A percentile compares a stretch with the other conserved stretches of the same genome.
phyloP scores from a whole-genome alignment of 805 yeast species.

The Candida insectalens region DNA sequence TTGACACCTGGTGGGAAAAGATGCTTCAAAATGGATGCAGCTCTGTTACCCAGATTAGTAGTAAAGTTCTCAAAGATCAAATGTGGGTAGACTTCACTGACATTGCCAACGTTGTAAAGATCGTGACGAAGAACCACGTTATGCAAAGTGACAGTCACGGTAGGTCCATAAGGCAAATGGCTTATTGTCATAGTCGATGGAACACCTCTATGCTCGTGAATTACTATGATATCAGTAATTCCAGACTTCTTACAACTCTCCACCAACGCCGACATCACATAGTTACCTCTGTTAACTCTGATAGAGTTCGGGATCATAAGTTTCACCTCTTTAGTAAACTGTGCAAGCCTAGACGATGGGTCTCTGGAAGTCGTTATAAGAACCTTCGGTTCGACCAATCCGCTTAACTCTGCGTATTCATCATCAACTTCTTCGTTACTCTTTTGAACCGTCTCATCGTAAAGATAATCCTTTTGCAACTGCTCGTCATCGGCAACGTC shows the following conservation, averaged over 20 bases:
- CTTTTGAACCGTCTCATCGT: slow-evolving; percentile 67
- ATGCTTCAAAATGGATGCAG: slow-evolving; percentile 72
- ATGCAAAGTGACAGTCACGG: slow-evolving; percentile 88
- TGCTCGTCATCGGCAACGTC: slow-evolving; percentile 83
- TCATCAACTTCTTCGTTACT: slow-evolving; percentile 54
- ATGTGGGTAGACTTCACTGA: slow-evolving; percentile 90
- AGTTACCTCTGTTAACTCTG: slow-evolving; percentile 87
- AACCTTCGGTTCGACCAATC: slow-evolving; percentile 81
- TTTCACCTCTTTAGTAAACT: slow-evolving; percentile 88
- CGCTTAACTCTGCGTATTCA: slow-evolving; percentile 82
- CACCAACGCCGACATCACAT: slow-evolving; percentile 75
- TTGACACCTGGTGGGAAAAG: slow-evolving; percentile 96
- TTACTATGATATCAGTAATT: slow-evolving; percentile 72
- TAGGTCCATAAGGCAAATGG: slow-evolving; percentile 98
- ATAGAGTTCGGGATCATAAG: slow-evolving; percentile 83
- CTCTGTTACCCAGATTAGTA: slow-evolving; percentile 73
- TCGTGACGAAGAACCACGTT: slow-evolving; percentile 94
- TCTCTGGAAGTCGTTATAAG: slow-evolving; percentile 91
- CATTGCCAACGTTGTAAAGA: slow-evolving; percentile 73
- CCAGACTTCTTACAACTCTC: slow-evolving; percentile 70
- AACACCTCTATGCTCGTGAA: slow-evolving; percentile 97
- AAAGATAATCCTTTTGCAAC: slow-evolving; percentile 72
- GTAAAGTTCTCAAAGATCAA: slow-evolving; percentile 85
- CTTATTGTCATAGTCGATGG: slow-evolving; percentile 89
- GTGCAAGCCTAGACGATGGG: slow-evolving; percentile 77